Conservation (phyloP, 495 filamentous ascomycete genomes). For the Cetradonia linearis region DNA sequence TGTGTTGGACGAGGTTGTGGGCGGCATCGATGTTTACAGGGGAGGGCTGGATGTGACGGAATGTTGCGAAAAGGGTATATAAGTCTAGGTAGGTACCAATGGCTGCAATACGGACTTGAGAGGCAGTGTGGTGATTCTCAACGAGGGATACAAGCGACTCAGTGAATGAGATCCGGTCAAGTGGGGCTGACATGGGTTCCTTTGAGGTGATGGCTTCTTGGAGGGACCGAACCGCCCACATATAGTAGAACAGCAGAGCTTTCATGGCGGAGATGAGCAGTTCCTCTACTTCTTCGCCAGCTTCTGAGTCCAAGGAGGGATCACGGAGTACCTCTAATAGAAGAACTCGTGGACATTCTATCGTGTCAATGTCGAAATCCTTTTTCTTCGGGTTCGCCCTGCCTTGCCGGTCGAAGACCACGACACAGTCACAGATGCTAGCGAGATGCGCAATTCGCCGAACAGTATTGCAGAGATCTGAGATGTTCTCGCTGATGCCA, state of each 20-base stretch:
- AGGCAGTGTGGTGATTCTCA: constrained; percentile 42
- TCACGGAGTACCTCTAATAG: constrained; percentile 59
- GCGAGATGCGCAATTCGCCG: constrained; percentile 73
- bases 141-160: constrained; percentile 56
- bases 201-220: constrained; percentile 31
- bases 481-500: constrained; percentile 53
- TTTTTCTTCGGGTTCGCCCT: constrained; percentile 38
- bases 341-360: constrained; percentile 40
- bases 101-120: constrained; percentile 66
- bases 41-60: constrained; percentile 47
- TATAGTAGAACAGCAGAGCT: constrained; percentile 74
- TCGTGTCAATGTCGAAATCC: constrained; percentile 36
- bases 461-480: constrained; percentile 67
- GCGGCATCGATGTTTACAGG: constrained; percentile 30
- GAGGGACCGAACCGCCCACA: constrained; percentile 70
- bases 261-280: constrained; percentile 62
- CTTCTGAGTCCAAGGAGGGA: constrained; percentile 47
- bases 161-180: constrained; percentile 45
- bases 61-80: constrained; percentile 64
- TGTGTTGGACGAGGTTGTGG: constrained; percentile 52
- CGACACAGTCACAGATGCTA: constrained; percentile 65
- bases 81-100: constrained; percentile 68
- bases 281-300: constrained; percentile 65
- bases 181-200: constrained; percentile 29
- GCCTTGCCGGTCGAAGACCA: constrained; percentile 54